Conservation (phyloP, 1,139 yeast genomes). For the Hemisphaericaspora subhashii region DNA sequence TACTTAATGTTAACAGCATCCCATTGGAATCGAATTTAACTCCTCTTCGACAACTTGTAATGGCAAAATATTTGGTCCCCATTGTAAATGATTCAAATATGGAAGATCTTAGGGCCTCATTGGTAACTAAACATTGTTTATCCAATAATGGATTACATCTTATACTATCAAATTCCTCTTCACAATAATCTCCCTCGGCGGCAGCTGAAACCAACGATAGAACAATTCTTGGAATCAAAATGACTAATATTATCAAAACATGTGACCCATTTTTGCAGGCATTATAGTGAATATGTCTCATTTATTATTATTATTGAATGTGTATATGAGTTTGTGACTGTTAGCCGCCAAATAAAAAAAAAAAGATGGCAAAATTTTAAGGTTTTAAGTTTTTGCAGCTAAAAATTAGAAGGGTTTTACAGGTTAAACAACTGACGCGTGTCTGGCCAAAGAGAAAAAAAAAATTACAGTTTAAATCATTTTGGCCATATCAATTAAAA, state of each 20-base stretch:
- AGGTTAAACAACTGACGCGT: too few relatives aligned
- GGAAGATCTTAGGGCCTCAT: conserved; percentile 21
- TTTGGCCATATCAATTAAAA: too few relatives aligned
- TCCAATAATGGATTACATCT: conserved; percentile 29
- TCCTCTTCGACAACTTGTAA: conserved; percentile 12
- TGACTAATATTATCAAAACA: not conserved
- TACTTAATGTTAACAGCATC: conserved; percentile 20
- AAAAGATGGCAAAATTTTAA: not conserved
- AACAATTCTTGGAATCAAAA: not conserved
- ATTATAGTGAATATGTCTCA: too few relatives aligned
- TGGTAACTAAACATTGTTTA: conserved; percentile 21
- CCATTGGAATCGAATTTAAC: conserved; percentile 15
- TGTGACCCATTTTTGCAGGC: too few relatives aligned
- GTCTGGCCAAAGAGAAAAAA: too few relatives aligned
- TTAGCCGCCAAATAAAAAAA: not conserved
- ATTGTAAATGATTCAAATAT: conserved; percentile 17
- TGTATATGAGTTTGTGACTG: not conserved
- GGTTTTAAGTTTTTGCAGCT: too few relatives aligned
- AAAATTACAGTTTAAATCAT: too few relatives aligned
- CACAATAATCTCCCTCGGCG: not conserved
- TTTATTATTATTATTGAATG: too few relatives aligned
- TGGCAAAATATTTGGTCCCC: conserved; percentile 14
- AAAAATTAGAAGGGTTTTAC: too few relatives aligned
- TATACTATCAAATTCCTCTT: conserved; percentile 10
- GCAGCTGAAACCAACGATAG: not conserved